A percentile compares a stretch with the other conserved stretches of the same genome.
Evolutionary conservation across 129 eudicot species (phyloP).

Genomic region (Logfia minima): DNA sequence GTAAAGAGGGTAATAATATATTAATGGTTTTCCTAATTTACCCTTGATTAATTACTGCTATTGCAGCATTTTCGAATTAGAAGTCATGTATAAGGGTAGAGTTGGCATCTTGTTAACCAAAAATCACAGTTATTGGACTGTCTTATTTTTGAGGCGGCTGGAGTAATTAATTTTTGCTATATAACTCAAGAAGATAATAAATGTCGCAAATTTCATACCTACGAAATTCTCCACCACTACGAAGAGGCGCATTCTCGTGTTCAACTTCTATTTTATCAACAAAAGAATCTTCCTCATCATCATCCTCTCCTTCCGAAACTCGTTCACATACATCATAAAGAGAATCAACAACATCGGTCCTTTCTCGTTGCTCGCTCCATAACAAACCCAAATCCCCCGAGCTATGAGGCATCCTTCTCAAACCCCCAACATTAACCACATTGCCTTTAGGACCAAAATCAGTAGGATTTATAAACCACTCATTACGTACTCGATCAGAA

Average conservation of each 20-base stretch:
- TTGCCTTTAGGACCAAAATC: conserved; percentile 12
- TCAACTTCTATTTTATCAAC: conserved; percentile 32
- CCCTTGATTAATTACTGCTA: too few species aligned
- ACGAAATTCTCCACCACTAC: background rate
- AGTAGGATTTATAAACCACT: conserved; percentile 40
- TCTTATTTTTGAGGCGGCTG: too few species aligned
- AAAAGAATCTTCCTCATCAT: conserved; percentile 35
- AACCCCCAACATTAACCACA: conserved; percentile 25
- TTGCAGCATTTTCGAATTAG: too few species aligned
- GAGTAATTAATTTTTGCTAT: too few species aligned
- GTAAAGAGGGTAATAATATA: too few species aligned
- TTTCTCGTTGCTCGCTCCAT: conserved; percentile 40
- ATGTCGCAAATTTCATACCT: conserved; percentile 18
- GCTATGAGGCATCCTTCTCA: conserved; percentile 63
- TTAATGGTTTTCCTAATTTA: too few species aligned
- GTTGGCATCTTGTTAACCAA: too few species aligned
- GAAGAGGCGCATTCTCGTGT: conserved; percentile 18
- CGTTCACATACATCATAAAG: conserved; percentile 53
- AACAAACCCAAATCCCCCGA: conserved; percentile 61
- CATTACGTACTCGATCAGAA: conserved; percentile 50
- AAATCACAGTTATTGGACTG: too few species aligned
- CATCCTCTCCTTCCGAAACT: conserved; percentile 61
- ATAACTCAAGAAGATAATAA: background rate
- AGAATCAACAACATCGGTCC: conserved; percentile 41
- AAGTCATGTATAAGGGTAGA: too few species aligned